These are phyloP conservation scores for Populus tremula DNA, from an alignment of 345 rosid genomes.

Conservation along the genomic window DNA sequence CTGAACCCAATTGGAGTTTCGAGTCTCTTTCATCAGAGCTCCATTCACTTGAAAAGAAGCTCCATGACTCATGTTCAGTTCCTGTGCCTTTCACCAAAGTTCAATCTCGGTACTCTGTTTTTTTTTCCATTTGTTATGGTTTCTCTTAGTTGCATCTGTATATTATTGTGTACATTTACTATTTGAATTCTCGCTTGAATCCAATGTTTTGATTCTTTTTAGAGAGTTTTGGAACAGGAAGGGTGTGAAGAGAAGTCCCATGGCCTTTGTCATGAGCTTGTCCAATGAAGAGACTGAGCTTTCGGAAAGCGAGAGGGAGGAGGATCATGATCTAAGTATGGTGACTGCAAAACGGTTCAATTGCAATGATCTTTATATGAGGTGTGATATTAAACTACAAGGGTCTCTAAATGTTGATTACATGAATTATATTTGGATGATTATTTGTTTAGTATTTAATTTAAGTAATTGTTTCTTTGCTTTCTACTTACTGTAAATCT, in stretches of 20 bases:
- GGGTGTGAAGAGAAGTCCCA: conserved; percentile 31
- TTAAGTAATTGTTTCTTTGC: not conserved
- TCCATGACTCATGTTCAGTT: conserved; percentile 39
- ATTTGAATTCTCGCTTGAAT: too few relatives aligned
- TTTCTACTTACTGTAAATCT: not conserved
- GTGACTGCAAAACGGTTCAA: conserved; percentile 40
- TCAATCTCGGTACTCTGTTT: conserved; percentile 36
- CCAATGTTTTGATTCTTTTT: not conserved
- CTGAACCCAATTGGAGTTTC: conserved; percentile 76
- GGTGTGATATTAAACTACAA: conserved; percentile 31
- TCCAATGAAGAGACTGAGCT: conserved; percentile 57
- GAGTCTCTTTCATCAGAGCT: conserved; percentile 56
- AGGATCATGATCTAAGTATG: conserved; percentile 21
- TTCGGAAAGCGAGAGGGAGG: conserved; percentile 39
- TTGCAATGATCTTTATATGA: conserved; percentile 48
- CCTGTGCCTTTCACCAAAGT: conserved; percentile 46
- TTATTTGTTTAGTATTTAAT: not conserved
- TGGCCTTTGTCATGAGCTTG: conserved; percentile 60
- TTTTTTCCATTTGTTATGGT: not conserved
- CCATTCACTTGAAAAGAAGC: conserved; percentile 58
- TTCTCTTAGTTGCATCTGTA: not conserved
- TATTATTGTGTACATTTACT: too few relatives aligned
- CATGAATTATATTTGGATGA: not conserved
- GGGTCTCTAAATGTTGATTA: not conserved
- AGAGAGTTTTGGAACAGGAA: conserved; percentile 26